Percentiles rank a stretch among this genome's conserved stretches.
Conservation (phyloP, 2,329 filamentous ascomycete genomes). For the Cercospora brassicicola region DNA sequence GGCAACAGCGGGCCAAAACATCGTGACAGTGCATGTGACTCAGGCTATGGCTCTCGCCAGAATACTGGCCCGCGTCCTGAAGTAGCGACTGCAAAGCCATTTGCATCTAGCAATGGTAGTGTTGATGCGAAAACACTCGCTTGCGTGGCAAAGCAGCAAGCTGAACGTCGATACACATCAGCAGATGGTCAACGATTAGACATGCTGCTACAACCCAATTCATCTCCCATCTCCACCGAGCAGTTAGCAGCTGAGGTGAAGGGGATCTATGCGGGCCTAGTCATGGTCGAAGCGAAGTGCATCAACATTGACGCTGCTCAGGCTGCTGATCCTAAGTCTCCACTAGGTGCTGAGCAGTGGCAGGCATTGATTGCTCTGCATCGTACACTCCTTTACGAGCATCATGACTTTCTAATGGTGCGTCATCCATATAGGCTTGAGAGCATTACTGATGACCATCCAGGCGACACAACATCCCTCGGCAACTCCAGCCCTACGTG, state of each 20-base stretch:
- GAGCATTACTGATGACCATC: background rate
- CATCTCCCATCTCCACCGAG: conserved; percentile 64
- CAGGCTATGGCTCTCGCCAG: conserved; percentile 5
- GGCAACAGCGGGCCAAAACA: background rate
- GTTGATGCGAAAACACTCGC: background rate
- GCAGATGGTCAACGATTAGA: conserved; percentile 18
- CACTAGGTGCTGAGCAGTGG: conserved; percentile 69
- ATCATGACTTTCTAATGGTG: conserved; percentile 62
- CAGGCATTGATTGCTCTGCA: conserved; percentile 81
- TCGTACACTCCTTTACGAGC: conserved; percentile 57
- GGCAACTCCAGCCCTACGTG: conserved; percentile 65
- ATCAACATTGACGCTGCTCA: conserved; percentile 75
- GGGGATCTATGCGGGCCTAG: conserved; percentile 76
- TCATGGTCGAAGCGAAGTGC: conserved; percentile 84
- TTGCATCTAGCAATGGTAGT: background rate
- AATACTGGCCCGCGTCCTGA: background rate
- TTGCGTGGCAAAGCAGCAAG: background rate
- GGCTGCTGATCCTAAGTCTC: conserved; percentile 53
- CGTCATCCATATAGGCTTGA: background rate
- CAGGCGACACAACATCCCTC: conserved; percentile 78
- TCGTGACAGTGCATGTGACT: conserved; percentile 6
- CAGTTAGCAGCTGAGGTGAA: conserved; percentile 80
- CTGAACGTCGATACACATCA: conserved; percentile 6
- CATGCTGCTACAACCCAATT: conserved; percentile 30
- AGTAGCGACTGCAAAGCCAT: background rate